Base-by-base conservation (phyloP, 495 filamentous ascomycete species). In the Geopyxis carbonaria region DNA sequence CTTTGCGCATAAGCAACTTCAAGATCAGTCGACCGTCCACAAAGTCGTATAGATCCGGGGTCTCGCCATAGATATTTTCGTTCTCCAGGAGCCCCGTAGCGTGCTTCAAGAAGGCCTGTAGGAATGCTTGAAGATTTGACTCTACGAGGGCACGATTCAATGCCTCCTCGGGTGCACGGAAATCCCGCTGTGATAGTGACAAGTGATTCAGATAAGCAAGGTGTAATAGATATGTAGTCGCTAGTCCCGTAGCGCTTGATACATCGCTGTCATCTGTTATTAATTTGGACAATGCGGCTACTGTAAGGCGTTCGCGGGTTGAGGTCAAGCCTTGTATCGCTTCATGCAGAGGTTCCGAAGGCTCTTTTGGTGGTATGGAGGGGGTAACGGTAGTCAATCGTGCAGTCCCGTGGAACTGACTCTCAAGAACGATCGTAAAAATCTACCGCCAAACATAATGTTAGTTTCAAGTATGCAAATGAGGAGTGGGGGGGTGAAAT, bases 1-100 rank as follows among this genome's bases (percentile, higher is more conserved):
- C 27, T 8, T 23, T 20, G 18, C 20, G 14, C 10, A 10, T 34
- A 18, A 41, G 23, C 37, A 59, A 41, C 24, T 34, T 40, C 15
- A 53, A 44, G 38, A 77, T 68, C 1, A 80, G 45, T 29, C 71
- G 61, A 13, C 77, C 78, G 48, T 83, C 78, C n/a, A 81, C 39
- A 7, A 75, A 51, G 49, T 83, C 78, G 15, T 59, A 64, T 0
- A 73, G 45, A 46, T 80, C 30, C 25, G 47, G 7, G 5, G 32
- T 18, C 4, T 43, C 29, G 38, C 14, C 37, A 35, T 53, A 22
- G 23, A 32, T 4, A 18, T 31, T 19, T 41, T 22, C 30, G 1
- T 44, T 25, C 14, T 31, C 39, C 24, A 46, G 14, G 22, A 45
- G 29, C 8, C 13, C 13, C 19, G 18, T 40, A 4, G 40, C 45